Conservation (phyloP, 2,329 filamentous ascomycete species). For the Ophiocordyceps polyrhachis-furcata region DNA sequence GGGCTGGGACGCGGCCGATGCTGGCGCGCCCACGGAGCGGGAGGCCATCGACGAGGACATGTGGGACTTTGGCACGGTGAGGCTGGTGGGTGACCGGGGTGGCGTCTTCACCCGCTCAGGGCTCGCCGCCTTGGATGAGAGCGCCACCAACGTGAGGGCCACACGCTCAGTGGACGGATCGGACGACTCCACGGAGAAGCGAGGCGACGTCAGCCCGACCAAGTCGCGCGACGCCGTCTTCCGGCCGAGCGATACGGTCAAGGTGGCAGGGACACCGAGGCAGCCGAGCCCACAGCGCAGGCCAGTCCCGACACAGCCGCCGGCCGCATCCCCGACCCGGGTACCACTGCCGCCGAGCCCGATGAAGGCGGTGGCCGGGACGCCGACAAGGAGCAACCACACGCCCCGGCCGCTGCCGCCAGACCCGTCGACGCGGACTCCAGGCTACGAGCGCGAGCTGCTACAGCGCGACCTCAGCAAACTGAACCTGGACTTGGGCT, state of each 20-base stretch:
- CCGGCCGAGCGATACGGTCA: slow-evolving; percentile 35
- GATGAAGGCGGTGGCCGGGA: slow-evolving; percentile 17
- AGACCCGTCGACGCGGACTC: slow-evolving; percentile 27
- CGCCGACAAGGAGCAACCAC: slow-evolving; percentile 17
- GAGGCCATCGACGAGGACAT: slow-evolving; percentile 57
- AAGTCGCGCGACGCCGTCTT: slow-evolving; percentile 29
- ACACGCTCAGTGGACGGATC: slow-evolving; percentile 29
- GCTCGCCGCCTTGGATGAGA: slow-evolving; percentile 57
- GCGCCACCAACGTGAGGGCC: slow-evolving; percentile 57
- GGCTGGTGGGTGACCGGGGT: slow-evolving; percentile 53
- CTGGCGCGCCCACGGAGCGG: slow-evolving; percentile 33
- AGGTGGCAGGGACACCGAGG: slow-evolving; percentile 31
- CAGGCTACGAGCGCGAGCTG: slow-evolving; percentile 41
- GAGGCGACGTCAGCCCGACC: slow-evolving; percentile 29
- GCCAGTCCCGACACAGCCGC: slow-evolving; percentile 20
- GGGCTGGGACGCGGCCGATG: slow-evolving; percentile 32
- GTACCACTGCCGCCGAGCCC: slow-evolving; percentile 35
- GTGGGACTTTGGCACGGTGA: slow-evolving; percentile 96
- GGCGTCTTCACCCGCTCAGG: slow-evolving; percentile 36
- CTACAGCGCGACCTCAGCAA: slow-evolving; percentile 43
- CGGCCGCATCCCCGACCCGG: slow-evolving; percentile 33
- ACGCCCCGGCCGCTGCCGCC: slow-evolving; percentile 28
- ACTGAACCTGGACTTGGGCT: slow-evolving; percentile 20
- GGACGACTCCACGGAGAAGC: slow-evolving; percentile 32
- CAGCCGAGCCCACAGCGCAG: slow-evolving; percentile 43